Evolutionary conservation across 768 basidiomycete species (phyloP).

Genomic region (Suillus placidus): DNA sequence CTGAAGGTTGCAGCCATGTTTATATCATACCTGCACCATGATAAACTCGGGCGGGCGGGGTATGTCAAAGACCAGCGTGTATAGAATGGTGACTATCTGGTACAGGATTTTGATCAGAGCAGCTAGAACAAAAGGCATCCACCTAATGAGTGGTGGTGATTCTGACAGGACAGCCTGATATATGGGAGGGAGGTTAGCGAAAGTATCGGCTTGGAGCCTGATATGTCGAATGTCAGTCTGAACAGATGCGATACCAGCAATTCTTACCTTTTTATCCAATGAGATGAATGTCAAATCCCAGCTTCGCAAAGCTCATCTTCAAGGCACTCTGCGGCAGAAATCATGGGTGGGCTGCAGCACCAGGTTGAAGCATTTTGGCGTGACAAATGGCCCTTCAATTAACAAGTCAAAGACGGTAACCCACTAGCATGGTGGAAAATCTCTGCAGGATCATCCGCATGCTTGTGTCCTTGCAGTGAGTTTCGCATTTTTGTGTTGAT

Average conservation of each 20-base stretch:
- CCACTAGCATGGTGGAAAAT: too few relatives aligned
- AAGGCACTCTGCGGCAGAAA: too few relatives aligned
- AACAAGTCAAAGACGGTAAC: too few relatives aligned
- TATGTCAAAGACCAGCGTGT: slow-evolving; percentile 61
- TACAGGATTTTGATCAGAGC: slow-evolving; percentile 81
- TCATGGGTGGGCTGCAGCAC: slow-evolving; percentile 96
- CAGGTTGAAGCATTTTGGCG: too few relatives aligned
- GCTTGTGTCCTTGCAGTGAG: too few relatives aligned
- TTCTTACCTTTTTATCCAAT: slow-evolving; percentile 83
- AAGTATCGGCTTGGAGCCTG: slow-evolving; percentile 79
- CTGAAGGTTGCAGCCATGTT: background rate
- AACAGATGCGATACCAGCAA: background rate
- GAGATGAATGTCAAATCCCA: slow-evolving; percentile 75
- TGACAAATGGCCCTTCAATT: too few relatives aligned
- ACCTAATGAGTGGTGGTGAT: slow-evolving; percentile 54
- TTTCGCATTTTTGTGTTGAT: too few relatives aligned
- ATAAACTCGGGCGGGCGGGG: slow-evolving; percentile 78
- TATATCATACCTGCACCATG: slow-evolving; percentile 76
- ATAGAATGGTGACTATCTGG: slow-evolving; percentile 66
- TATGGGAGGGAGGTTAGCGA: slow-evolving; percentile 68
- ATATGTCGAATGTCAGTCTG: slow-evolving; percentile 16
- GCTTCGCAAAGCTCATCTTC: slow-evolving; percentile 87
- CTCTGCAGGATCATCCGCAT: too few relatives aligned
- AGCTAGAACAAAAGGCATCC: slow-evolving; percentile 66
- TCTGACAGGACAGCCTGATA: slow-evolving; percentile 65